Evolutionary conservation across 2,329 filamentous ascomycete genomes (phyloP), one percentile per base, ranked within the genome.

Genomic region (Diaporthe velutina): DNA sequence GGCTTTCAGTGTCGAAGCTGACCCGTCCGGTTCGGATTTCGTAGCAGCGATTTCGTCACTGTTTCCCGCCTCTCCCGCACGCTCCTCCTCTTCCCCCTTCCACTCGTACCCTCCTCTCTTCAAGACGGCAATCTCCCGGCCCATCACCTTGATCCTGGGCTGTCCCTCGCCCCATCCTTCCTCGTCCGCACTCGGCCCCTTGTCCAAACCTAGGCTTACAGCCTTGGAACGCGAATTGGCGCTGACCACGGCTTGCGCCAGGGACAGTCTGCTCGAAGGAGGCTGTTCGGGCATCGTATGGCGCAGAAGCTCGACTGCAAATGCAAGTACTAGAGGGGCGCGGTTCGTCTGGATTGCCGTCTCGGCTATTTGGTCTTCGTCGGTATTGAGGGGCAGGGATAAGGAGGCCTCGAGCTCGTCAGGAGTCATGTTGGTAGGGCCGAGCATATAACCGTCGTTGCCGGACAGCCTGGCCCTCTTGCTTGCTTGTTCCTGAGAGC

Each of bases 271-370:
- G 81, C 94, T 96, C n/a, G 94, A 97, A 4, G 93, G 87, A 4
- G 95, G 95, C 81, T 98, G 95, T 78, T 94, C 92, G 0, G 95
- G 94, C 93, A 96, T 96, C 0, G 94, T 97, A 80, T 93, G 92
- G 60, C 93, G 92, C 61, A 97, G 82, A 66, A 96, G 81, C 75
- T 91, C 90, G 19, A 95, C 90, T 0, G 93, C 92, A 82, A 97
- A 97, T 0, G 95, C 95, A 7, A 98, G 87, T 2, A 98, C 91
- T 1, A 98, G 85, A 1, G 95, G 95, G 2, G 95, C 95, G 52
- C 95, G 88, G 79, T 98, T 97, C 0, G 94, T 97, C 76, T 92
- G 85, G 1, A 98, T 78, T 0, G 86, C 85, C 1, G 90, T 90
- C 2, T 84, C 82, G 19, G 86, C 85, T 6, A 98, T 90, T 10